A percentile compares a stretch with the other conserved stretches of the same genome.
Evolutionary conservation across 768 basidiomycete genomes (phyloP).

Genomic region (Boletus subparvulus): DNA sequence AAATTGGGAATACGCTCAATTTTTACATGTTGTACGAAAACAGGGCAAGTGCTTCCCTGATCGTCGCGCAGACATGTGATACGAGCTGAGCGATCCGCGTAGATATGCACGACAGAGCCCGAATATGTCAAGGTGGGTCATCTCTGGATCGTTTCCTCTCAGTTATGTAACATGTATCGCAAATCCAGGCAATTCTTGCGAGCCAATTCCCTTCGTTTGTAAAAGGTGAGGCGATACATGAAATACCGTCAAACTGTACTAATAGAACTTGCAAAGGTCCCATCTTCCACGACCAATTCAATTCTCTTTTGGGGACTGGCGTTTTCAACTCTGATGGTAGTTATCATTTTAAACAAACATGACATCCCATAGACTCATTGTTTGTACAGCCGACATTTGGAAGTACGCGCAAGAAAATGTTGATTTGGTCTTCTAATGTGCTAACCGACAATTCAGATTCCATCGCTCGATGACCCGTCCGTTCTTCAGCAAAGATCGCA

Average conservation of each 20-base stretch:
- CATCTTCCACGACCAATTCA: conserved; percentile 23
- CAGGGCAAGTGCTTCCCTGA: conserved; percentile 15
- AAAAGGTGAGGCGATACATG: conserved; percentile 30
- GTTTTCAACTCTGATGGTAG: conserved; percentile 44
- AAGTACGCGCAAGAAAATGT: conserved; percentile 27
- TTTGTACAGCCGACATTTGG: conserved; percentile 35
- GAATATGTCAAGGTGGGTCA: conserved; percentile 39
- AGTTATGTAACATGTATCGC: background rate
- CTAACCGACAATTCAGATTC: conserved; percentile 29
- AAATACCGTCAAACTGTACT: background rate
- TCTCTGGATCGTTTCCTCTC: background rate
- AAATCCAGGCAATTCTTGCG: conserved; percentile 35
- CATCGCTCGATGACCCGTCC: conserved; percentile 44
- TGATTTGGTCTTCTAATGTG: background rate
- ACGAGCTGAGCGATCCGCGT: background rate
- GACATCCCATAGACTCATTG: background rate
- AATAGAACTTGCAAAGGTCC: conserved; percentile 16
- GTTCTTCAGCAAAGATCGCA: conserved; percentile 41
- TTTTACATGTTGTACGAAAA: conserved; percentile 26
- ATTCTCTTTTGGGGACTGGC: conserved; percentile 35
- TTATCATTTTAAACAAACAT: background rate
- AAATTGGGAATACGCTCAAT: conserved; percentile 26
- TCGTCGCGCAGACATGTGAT: background rate
- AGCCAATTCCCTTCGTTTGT: conserved; percentile 37
- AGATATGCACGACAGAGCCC: conserved; percentile 41